Conservation (phyloP, 1,284 basidiomycete species). For the Somion occarium region DNA sequence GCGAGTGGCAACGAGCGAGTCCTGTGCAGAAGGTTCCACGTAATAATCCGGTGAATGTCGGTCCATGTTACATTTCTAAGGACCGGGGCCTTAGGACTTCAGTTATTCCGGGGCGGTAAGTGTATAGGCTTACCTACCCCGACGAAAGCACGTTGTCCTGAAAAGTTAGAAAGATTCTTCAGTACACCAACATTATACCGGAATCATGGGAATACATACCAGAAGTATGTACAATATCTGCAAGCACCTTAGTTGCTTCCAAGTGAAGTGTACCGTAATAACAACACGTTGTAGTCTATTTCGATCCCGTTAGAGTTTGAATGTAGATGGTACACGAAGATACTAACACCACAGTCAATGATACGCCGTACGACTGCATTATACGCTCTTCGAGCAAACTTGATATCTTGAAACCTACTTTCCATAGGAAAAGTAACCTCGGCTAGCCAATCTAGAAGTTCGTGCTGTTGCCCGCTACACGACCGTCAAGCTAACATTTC, state of each 20-base stretch:
- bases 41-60: conserved; percentile 70
- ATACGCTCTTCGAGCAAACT: conserved; percentile 74
- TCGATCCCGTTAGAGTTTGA: not conserved
- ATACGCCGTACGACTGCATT: conserved; percentile 69
- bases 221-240: conserved; percentile 63
- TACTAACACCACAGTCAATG: conserved; percentile 75
- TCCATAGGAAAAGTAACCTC: conserved; percentile 90
- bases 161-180: not conserved
- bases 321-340: conserved; percentile 10
- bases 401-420: conserved; percentile 66
- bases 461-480: conserved; percentile 68
- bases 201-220: conserved; percentile 38
- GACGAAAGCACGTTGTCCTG: conserved; percentile 85
- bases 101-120: not conserved
- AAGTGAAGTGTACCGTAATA: conserved; percentile 88
- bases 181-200: not conserved
- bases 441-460: conserved; percentile 91
- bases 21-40: conserved; percentile 57
- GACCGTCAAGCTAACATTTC: not conserved
- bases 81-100: conserved; percentile 10
- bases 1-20: conserved; percentile 58
- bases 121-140: conserved; percentile 46
- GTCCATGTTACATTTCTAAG: conserved; percentile 94
- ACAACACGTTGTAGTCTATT: conserved; percentile 88
- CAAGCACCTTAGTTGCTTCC: conserved; percentile 78